phyloP scores from a whole-genome alignment of 768 basidiomycete genomes.

The Trichaptum fuscoviolaceum region DNA sequence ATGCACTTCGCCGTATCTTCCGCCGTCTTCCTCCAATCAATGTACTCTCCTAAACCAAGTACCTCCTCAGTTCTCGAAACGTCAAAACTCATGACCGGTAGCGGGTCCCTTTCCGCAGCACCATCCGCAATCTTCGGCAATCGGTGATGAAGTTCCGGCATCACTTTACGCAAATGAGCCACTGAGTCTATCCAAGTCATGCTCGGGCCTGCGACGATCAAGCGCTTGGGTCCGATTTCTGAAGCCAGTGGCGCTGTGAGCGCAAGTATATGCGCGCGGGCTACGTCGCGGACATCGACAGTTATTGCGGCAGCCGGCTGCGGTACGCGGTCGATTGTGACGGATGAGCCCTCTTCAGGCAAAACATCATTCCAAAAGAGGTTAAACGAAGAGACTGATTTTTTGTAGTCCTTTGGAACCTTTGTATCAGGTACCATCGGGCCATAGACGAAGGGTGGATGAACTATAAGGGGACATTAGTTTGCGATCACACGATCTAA shows the following conservation, averaged over 20 bases:
- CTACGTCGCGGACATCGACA: slow-evolving; percentile 28
- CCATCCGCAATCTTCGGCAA: not conserved
- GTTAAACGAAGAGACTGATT: slow-evolving; percentile 23
- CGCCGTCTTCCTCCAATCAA: slow-evolving; percentile 2
- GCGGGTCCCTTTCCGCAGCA: not conserved
- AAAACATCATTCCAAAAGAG: slow-evolving; percentile 20
- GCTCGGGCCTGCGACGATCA: slow-evolving; percentile 13
- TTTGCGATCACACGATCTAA: not conserved
- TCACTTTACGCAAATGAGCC: not conserved
- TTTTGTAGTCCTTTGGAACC: slow-evolving; percentile 20
- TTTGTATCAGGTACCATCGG: slow-evolving; percentile 27
- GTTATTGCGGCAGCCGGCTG: not conserved
- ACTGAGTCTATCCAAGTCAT: not conserved
- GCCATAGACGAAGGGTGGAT: slow-evolving; percentile 34
- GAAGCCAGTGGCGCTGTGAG: slow-evolving; percentile 21
- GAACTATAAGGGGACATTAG: slow-evolving; percentile 23
- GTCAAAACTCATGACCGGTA: not conserved
- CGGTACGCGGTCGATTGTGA: slow-evolving; percentile 4
- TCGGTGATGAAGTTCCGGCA: not conserved
- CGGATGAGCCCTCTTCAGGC: not conserved
- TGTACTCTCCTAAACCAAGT: not conserved
- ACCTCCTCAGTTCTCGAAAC: not conserved
- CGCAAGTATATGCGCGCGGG: slow-evolving; percentile 25
- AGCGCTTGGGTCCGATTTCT: slow-evolving; percentile 27
- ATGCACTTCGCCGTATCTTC: not conserved